Evolutionary conservation across 1,284 basidiomycete genomes (phyloP).

Genomic region (Rhodotorula sp.): DNA sequence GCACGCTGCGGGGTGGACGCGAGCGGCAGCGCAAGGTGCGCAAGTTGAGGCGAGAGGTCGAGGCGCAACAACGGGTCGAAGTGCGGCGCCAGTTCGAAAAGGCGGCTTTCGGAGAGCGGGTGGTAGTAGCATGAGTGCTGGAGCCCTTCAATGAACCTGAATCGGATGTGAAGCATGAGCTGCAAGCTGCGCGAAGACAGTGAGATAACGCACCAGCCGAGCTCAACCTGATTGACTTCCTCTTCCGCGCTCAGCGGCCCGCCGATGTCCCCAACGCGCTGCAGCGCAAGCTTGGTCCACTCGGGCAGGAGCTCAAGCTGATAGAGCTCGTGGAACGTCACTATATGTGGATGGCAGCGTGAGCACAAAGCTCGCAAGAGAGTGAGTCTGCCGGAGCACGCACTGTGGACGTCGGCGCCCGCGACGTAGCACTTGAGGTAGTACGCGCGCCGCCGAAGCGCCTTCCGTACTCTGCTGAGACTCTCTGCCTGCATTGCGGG

Average conservation of each 20-base stretch:
- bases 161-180: too few species aligned
- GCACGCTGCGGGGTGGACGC: too few species aligned
- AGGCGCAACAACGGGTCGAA: background rate
- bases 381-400: background rate
- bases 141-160: slow-evolving; percentile 29
- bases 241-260: slow-evolving; percentile 9
- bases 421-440: slow-evolving; percentile 17
- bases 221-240: slow-evolving; percentile 16
- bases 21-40: background rate
- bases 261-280: slow-evolving; percentile 13
- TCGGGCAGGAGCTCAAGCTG: slow-evolving; percentile 26
- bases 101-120: slow-evolving; percentile 18
- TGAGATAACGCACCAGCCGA: slow-evolving; percentile 18
- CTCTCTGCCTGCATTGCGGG: background rate
- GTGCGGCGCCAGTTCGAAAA: slow-evolving; percentile 24
- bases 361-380: background rate
- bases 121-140: slow-evolving; percentile 31
- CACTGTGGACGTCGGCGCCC: background rate
- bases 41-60: background rate
- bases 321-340: slow-evolving; percentile 23
- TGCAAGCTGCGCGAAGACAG: too few species aligned
- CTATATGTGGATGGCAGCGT: background rate
- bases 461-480: slow-evolving; percentile 19
- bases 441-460: slow-evolving; percentile 9
- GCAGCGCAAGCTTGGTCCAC: slow-evolving; percentile 24